phyloP scores from a whole-genome alignment of 352 stramenopile species.

The Globisporangium nodosum region DNA sequence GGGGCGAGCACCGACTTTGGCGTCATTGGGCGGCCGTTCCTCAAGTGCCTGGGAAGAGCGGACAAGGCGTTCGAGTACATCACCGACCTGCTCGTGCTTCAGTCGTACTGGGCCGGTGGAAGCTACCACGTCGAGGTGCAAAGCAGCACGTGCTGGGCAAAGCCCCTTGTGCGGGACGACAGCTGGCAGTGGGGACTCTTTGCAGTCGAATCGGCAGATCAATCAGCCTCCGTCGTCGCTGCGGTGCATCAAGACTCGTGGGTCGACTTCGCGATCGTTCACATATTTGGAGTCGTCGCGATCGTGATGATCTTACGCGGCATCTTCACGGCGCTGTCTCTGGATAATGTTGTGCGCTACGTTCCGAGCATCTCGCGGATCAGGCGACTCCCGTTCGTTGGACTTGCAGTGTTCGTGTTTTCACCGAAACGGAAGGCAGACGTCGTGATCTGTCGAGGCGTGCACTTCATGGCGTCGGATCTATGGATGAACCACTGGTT shows the following conservation, averaged over 20 bases:
- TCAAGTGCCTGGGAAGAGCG: slow-evolving; percentile 36
- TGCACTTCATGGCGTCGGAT: slow-evolving; percentile 42
- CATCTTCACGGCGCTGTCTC: slow-evolving; percentile 30
- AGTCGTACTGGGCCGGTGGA: slow-evolving; percentile 47
- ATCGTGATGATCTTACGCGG: slow-evolving; percentile 35
- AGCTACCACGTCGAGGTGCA: slow-evolving; percentile 45
- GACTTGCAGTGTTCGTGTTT: slow-evolving; percentile 24
- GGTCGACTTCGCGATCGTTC: slow-evolving; percentile 25
- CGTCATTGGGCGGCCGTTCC: slow-evolving; percentile 24
- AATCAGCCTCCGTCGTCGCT: slow-evolving; percentile 27
- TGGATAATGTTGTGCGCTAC: slow-evolving; percentile 28
- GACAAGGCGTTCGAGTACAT: slow-evolving; percentile 35
- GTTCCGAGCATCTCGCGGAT: slow-evolving; percentile 28
- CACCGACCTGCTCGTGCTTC: slow-evolving; percentile 43
- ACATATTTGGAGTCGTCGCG: slow-evolving; percentile 32
- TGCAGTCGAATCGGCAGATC: slow-evolving; percentile 24
- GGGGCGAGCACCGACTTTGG: slow-evolving; percentile 34
- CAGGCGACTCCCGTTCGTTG: slow-evolving; percentile 4
- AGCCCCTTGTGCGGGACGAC: slow-evolving; percentile 23
- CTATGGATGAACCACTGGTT: slow-evolving; percentile 73
- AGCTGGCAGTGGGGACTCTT: slow-evolving; percentile 42
- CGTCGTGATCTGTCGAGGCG: slow-evolving; percentile 39
- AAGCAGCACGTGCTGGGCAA: slow-evolving; percentile 36
- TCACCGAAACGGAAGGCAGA: slow-evolving; percentile 18
- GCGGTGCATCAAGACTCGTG: slow-evolving; percentile 13